Evolutionary conservation across 805 yeast genomes (phyloP), one percentile per base, ranked within the genome.

Genomic region (Naumovozyma baii): DNA sequence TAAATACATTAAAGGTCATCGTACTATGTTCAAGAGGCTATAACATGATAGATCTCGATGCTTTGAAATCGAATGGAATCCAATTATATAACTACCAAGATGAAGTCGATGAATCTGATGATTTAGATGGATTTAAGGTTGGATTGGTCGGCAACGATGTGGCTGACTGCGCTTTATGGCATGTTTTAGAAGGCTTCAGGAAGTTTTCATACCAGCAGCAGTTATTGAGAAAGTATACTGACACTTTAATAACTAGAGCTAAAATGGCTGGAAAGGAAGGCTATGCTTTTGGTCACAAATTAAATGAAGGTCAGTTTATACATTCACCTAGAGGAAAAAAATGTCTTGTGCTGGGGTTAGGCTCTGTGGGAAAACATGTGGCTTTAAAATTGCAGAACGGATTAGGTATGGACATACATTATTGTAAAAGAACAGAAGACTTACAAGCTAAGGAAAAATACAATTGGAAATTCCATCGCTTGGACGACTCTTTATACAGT

Each of bases 91-190:
- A 76, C 49, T 61, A 56, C 42, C 54, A 54, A 29, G 59, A 58
- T 43, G 47, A 44, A 18, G 37, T 40, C 3, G 30, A 38, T 5
- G 51, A 42, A 5, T 37, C 30, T 4, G 29, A 30, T 12, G 32
- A 20, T 18, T 3, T 39, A 1, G 22, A 37, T 4, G 34, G 26
- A 5, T 45, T 46, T 19, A 30, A 42, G 19, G 41, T 45, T 20
- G 56, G 65, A 36, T 62, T 74, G 55, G 77, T 76, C 0, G 73
- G 80, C 3, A 75, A 70, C 34, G 79, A 80, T 16, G 84, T 79
- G 13, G 83, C 82, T 2, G 84, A 79, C 46, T 65, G 76, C 45
- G 82, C 72, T 1, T 55, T 78, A 47, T 77, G 70, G 68, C 72
- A 72, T 45, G 63, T 77, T 1, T 52, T 78, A 43, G 70, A 71